Evolutionary conservation across 2,329 filamentous ascomycete genomes (phyloP), one percentile per base, ranked within the genome.

Genomic region (Rhexocercosporidium sp.): DNA sequence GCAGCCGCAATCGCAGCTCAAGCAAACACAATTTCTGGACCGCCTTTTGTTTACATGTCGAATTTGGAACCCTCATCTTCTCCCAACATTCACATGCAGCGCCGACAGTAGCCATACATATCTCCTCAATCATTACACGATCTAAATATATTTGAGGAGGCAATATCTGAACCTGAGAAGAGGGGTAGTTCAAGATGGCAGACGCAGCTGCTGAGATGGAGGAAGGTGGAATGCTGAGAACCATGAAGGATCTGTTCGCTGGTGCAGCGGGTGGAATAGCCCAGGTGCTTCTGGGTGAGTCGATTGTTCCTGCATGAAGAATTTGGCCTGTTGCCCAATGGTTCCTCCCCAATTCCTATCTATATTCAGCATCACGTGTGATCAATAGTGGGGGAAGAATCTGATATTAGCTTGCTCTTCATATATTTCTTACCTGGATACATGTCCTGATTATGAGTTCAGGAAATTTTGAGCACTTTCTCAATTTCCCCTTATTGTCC

Each of bases 261-360:
- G 96, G 96, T 44, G 96, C 96, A 67, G 92, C 91, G 8, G 96
- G 96, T 70, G 96, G 96, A 74, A 86, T 98, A 74, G 95, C 96
- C 20, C 96, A 99, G 81, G 96, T 99, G 51, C 82, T 99, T 70
- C 86, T 98, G 72, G 95, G 94, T 97, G 82, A 81, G 88, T 85
- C 64, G 49, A n/a, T 63, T 53, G 25, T 63, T 67, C 59, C 31
- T 68, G 65, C 39, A 53, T 59, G 25, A n/a, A n/a, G 18, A 59
- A 61, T 20, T 47, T 46, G 53, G 18, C 49, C 25, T 22, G 27
- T 56, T 47, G n/a, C 29, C 46, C 56, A 67, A 61, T 64, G 53
- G 25, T 59, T 59, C 37, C 29, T 2, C 56, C 41, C 37, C 37
- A 27, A 57, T 61, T 59, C 5, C 64, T 54, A n/a, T 56, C 53